Conservation (phyloP, 2,329 filamentous ascomycete species). For the Annulohypoxylon truncatum region DNA sequence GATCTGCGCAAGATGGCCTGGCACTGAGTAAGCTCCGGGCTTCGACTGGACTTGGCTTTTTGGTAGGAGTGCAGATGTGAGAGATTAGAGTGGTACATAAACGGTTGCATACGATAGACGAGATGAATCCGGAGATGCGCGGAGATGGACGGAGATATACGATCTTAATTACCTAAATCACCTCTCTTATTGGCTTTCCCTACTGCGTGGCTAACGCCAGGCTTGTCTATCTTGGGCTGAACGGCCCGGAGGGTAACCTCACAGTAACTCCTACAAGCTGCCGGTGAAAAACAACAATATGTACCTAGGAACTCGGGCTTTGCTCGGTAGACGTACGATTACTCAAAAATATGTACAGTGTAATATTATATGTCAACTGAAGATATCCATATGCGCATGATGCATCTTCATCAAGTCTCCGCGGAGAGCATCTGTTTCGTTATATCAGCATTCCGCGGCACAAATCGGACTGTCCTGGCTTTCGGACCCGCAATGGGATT, state of each 20-base stretch:
- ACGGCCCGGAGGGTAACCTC: neutral
- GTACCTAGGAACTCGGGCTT: neutral
- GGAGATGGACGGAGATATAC: neutral
- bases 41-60: neutral
- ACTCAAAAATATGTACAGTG: neutral
- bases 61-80: no score
- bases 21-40: constrained; percentile 10
- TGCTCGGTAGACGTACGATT: neutral
- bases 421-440: constrained; percentile 35
- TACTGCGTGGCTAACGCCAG: neutral
- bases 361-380: neutral
- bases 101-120: neutral
- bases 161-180: neutral
- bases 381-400: neutral
- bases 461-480: constrained; percentile 34
- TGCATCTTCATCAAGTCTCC: neutral
- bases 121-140: neutral
- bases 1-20: constrained; percentile 13
- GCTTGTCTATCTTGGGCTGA: neutral
- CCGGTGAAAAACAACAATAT: neutral
- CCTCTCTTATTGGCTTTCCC: neutral
- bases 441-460: constrained; percentile 26
- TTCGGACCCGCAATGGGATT: constrained; percentile 40
- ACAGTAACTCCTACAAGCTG: neutral
- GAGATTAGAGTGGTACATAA: neutral